phyloP scores from a whole-genome alignment of 306 rosid genomes.

The Pyrus bretschneideri region DNA sequence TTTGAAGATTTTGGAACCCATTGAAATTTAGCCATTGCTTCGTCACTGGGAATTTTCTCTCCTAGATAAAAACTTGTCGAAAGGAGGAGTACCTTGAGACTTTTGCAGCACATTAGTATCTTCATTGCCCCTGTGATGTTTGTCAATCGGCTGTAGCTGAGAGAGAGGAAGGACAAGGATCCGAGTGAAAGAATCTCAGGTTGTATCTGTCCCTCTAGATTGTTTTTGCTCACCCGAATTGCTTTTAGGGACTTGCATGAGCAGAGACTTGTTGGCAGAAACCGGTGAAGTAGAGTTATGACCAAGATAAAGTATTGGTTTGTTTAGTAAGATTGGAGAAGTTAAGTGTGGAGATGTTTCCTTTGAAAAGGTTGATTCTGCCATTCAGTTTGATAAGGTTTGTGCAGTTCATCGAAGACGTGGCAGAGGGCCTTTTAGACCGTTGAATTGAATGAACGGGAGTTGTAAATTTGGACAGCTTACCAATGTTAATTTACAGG shows the following conservation, averaged over 20 bases:
- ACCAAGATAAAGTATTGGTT: neutral
- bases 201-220: neutral
- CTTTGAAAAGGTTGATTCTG: neutral
- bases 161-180: neutral
- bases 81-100: neutral
- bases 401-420: neutral
- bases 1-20: neutral
- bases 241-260: neutral
- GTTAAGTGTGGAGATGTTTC: neutral
- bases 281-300: neutral
- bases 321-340: neutral
- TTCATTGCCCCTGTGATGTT: neutral
- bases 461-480: neutral
- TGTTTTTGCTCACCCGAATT: neutral
- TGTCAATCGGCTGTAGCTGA: neutral
- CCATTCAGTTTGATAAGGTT: neutral
- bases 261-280: neutral
- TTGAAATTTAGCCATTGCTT: neutral
- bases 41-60: neutral
- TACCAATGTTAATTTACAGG: neutral
- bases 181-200: neutral
- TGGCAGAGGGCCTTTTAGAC: neutral
- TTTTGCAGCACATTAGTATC: neutral
- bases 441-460: neutral
- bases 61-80: neutral